These are phyloP conservation scores for Artomyces pyxidatus DNA, from an alignment of 768 basidiomycete genomes.

Conservation along the genomic window DNA sequence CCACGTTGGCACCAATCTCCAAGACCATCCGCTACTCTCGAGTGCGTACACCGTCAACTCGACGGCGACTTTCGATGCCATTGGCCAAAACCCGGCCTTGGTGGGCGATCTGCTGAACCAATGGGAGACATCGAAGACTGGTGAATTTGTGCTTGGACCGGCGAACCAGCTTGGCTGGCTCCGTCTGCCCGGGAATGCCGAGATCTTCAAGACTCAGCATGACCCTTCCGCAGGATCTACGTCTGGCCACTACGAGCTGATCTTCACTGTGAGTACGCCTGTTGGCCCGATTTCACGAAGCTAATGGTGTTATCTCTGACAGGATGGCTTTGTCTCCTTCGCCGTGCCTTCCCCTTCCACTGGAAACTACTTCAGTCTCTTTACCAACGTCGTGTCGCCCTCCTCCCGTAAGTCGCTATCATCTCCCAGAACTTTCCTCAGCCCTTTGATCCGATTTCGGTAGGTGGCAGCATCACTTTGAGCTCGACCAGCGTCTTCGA, in stretches of 20 bases:
- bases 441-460: background rate
- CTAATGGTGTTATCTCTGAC: background rate
- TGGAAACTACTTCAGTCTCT: constrained; percentile 4
- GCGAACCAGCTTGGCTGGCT: constrained; percentile 6
- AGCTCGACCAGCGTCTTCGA: constrained; percentile 38
- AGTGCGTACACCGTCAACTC: background rate
- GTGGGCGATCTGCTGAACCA: background rate
- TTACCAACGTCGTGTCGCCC: constrained; percentile 7
- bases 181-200: background rate
- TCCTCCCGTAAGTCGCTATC: constrained; percentile 6
- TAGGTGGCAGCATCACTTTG: constrained; percentile 32
- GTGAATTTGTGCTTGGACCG: background rate
- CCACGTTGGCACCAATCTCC: constrained; percentile 1
- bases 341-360: background rate
- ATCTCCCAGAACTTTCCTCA: background rate
- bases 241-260: constrained; percentile 2
- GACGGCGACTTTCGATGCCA: constrained; percentile 3
- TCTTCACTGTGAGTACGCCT: constrained; percentile 4
- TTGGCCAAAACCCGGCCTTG: background rate
- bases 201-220: background rate
- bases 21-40: background rate
- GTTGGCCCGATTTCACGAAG: background rate
- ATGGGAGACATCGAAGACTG: background rate
- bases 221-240: constrained; percentile 1
- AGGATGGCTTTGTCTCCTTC: constrained; percentile 7